Evolutionary conservation across 331 rosid species (phyloP).

Genomic region (Rosa hybrid): DNA sequence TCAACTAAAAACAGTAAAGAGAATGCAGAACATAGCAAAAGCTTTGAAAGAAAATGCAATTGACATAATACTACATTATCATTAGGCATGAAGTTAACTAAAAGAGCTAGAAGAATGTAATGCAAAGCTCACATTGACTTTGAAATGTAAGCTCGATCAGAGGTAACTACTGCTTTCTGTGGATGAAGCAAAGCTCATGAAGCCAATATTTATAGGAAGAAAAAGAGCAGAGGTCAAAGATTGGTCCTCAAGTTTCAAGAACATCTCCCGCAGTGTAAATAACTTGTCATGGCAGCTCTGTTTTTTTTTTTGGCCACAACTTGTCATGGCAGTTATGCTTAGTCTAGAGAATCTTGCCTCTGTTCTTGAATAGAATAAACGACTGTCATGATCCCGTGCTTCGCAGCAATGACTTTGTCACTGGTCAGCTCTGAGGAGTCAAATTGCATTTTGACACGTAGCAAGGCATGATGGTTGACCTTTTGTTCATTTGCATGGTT

Average conservation of each 20-base stretch:
- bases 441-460: neutral
- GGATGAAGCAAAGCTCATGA: slow-evolving; percentile 4
- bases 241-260: neutral
- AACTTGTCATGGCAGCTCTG: slow-evolving; percentile 14
- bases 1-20: neutral
- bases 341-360: neutral
- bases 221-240: neutral
- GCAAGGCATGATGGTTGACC: neutral
- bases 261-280: neutral
- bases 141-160: neutral
- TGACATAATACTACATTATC: neutral
- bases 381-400: slow-evolving; percentile 1
- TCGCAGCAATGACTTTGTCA: neutral
- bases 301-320: neutral
- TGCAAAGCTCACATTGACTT: neutral
- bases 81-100: neutral
- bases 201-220: neutral
- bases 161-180: neutral
- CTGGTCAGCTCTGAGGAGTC: neutral
- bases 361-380: neutral
- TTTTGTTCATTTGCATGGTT: neutral
- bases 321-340: neutral
- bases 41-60: neutral
- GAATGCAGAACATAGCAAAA: slow-evolving; percentile 4
- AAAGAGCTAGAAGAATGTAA: neutral